phyloP scores from a whole-genome alignment of 202 grass and related monocot genomes.

The Bolboschoenoplectus hybrid region DNA sequence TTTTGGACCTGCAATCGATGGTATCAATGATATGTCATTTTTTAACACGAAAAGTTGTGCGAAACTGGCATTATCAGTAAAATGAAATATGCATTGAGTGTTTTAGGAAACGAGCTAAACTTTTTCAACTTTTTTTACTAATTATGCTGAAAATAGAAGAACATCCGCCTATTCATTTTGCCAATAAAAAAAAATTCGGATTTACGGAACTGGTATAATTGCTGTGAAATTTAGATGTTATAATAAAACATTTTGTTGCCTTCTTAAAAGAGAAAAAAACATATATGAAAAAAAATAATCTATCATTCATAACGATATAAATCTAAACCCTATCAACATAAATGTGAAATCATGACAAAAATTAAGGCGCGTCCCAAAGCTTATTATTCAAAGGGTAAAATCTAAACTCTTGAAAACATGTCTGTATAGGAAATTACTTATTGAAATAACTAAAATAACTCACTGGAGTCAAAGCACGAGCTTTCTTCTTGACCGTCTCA shows the following conservation, averaged over 20 bases:
- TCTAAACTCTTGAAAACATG: not conserved
- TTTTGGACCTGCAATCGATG: slow-evolving; percentile 37
- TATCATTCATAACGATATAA: not conserved
- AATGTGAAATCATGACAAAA: not conserved
- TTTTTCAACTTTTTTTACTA: not conserved
- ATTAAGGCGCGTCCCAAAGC: too few relatives aligned
- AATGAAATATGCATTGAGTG: not conserved
- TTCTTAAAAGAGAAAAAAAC: too few relatives aligned
- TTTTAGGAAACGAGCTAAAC: not conserved
- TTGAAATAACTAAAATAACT: slow-evolving; percentile 27
- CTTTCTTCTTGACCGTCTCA: slow-evolving; percentile 48
- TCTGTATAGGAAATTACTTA: not conserved
- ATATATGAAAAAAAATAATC: not conserved
- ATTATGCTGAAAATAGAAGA: not conserved
- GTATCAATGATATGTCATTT: slow-evolving; percentile 28
- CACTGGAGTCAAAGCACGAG: slow-evolving; percentile 40
- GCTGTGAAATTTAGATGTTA: too few relatives aligned
- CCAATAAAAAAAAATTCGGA: too few relatives aligned
- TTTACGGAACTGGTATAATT: too few relatives aligned
- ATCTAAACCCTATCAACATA: not conserved
- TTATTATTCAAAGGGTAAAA: not conserved
- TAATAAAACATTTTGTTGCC: too few relatives aligned
- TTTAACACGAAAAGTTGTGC: not conserved
- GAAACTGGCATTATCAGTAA: not conserved
- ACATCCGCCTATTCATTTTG: not conserved